Base-by-base conservation (phyloP, 306 rosid genomes). In the Corylus americana region DNA sequence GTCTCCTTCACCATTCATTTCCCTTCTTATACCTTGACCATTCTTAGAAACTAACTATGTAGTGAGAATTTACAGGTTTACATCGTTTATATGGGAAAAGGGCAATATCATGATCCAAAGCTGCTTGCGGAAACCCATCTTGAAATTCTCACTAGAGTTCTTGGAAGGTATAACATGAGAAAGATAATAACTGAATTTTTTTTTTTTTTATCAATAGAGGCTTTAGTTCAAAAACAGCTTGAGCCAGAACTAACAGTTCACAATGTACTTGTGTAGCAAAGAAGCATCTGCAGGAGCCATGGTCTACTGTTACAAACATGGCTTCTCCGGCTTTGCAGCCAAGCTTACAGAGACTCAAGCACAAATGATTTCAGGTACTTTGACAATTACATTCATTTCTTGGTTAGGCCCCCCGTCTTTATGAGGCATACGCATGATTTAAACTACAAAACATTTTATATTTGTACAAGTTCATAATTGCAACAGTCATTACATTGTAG, bases 261-360 rank as follows among this genome's bases (percentile, higher is more conserved):
- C 2, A 25, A 14, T 63, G 16, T 6, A 57, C 71, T 58, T 45
- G 35, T 79, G 79, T 78, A 80, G 90, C 77, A 83, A 71, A 48
- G 78, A 83, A 71, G 76, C 59, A 63, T 70, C 85, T 42, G 49
- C 73, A 66, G 77, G 63, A 73, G 75, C 81, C 48, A 74, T 85
- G 78, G 74, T 85, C 31, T 85, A 81, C 64, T 81, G 81, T 67
- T 85, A 85, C 83, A 85, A 71, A 73, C 88, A 83, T 69, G 83
- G 84, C 22, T 83, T 84, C 59, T 76, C 84, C 16, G 88, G 86
- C 12, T 84, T 84, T 55, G 84, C 87, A n/a, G 84, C 87, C 29
- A 82, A 73, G 77, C 78, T 87, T 3, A 81, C 88, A 17, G 76
- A 66, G 35, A 35, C 78, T 69, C 88, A 85, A 71, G 88, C 88